phyloP scores from a whole-genome alignment of 352 stramenopile genomes.

The Globisporangium parvum region DNA sequence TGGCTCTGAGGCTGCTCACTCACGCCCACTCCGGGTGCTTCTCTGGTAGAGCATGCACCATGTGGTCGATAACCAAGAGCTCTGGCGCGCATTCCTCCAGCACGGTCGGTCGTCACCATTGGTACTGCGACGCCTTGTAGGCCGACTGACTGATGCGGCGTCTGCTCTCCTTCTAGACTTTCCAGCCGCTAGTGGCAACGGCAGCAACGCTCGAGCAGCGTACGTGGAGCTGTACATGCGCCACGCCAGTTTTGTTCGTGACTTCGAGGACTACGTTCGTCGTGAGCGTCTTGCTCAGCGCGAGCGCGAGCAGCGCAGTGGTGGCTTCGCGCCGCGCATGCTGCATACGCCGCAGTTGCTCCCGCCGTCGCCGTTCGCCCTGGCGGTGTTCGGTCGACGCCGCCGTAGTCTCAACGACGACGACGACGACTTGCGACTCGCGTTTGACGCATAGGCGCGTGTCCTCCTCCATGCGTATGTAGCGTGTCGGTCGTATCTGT shows the following conservation, averaged over 20 bases:
- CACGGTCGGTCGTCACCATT: constrained; percentile 14
- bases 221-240: background rate
- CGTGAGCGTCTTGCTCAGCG: background rate
- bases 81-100: constrained; percentile 27
- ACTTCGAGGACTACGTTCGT: background rate
- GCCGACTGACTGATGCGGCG: background rate
- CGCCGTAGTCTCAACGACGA: background rate
- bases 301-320: too few relatives aligned
- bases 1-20: background rate
- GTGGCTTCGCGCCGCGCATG: too few relatives aligned
- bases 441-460: background rate
- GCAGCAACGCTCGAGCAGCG: background rate
- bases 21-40: too few relatives aligned
- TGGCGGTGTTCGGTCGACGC: background rate
- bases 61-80: constrained; percentile 7
- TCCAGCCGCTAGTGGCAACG: background rate
- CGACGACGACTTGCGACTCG: constrained; percentile 1
- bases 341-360: background rate
- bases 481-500: too few relatives aligned
- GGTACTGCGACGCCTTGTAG: background rate
- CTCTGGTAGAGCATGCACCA: constrained; percentile 3
- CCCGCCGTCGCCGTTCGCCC: constrained; percentile 4
- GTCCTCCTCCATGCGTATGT: background rate
- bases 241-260: background rate
- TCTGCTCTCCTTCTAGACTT: background rate